Evolutionary conservation across 169 alveolate genomes (phyloP), one percentile per base, ranked within the genome.

Genomic region (Miamiensis avidus): DNA sequence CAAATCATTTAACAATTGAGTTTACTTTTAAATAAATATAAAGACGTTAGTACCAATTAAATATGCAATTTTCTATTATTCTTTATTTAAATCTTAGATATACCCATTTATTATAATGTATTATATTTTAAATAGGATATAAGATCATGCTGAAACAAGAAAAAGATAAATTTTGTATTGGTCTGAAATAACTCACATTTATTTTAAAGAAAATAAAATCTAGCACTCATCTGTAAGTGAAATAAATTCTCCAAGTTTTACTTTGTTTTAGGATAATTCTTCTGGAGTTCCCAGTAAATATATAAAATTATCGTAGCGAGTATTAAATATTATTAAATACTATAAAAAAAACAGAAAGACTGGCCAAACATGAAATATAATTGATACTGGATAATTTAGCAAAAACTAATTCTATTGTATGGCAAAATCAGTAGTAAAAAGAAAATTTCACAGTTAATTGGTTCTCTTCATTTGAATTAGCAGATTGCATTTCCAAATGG

Each of bases 91-190:
- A n/a, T n/a, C n/a, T n/a, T n/a, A n/a, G n/a, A n/a, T n/a, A n/a
- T n/a, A n/a, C n/a, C n/a, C n/a, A n/a, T n/a, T n/a, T n/a, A 31
- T 1, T 65, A n/a, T n/a, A 29, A 1, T 49, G 29, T 26, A 25
- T 29, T 65, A 34, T 49, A 64, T 34, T 29, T 65, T 34, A 79
- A 20, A 64, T 27, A 79, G 84, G 16, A 79, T 79, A 4, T 31
- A 79, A 79, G 84, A 79, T 49, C 84, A 79, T 65, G 75, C 75
- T 29, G 84, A 79, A 79, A 79, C 84, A 25, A 79, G 64, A 31
- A 29, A 79, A 64, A 79, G 65, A 79, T 79, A 79, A 79, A 20
- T 79, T 34, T n/a, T 72, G 27, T 34, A 72, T 64, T 79, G 84
- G 84, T 69, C 77, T 64, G 84, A 79, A 34, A 79, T 79, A 20